Evolutionary conservation across 192 early-diverging fungal species (phyloP).

Genomic region (Coemansia sp.): DNA sequence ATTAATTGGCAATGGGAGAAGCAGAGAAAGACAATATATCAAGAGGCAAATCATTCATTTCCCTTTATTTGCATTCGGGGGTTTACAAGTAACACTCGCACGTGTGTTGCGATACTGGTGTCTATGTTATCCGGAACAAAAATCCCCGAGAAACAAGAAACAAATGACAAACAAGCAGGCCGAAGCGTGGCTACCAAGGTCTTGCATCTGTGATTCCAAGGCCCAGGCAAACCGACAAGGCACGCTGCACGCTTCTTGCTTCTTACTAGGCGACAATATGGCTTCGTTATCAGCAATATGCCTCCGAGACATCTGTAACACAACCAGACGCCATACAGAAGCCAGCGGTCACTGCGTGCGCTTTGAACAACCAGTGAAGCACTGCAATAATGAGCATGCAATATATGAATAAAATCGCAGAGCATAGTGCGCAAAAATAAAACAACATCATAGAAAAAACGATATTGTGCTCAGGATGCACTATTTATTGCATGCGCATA

Average conservation of each 20-base stretch:
- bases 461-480: not conserved
- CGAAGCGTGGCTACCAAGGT: not conserved
- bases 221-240: not conserved
- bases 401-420: not conserved
- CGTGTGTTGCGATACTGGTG: not conserved
- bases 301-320: not conserved
- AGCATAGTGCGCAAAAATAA: not conserved
- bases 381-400: not conserved
- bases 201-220: not conserved
- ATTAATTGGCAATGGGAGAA: no score
- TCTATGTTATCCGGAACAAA: not conserved
- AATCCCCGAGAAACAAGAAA: not conserved
- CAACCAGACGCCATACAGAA: slow-evolving; percentile 7
- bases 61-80: no score
- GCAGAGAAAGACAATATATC: no score
- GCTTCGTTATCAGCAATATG: not conserved
- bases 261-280: not conserved
- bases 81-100: not conserved
- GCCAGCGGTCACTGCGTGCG: not conserved
- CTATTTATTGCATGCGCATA: not conserved
- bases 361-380: not conserved
- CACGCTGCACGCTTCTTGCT: not conserved
- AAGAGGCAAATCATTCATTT: no score
- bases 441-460: no score
- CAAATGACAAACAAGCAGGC: not conserved